These are phyloP conservation scores for Lachnellula hyalina DNA, from an alignment of 2,329 filamentous ascomycete species.

Conservation along the genomic window DNA sequence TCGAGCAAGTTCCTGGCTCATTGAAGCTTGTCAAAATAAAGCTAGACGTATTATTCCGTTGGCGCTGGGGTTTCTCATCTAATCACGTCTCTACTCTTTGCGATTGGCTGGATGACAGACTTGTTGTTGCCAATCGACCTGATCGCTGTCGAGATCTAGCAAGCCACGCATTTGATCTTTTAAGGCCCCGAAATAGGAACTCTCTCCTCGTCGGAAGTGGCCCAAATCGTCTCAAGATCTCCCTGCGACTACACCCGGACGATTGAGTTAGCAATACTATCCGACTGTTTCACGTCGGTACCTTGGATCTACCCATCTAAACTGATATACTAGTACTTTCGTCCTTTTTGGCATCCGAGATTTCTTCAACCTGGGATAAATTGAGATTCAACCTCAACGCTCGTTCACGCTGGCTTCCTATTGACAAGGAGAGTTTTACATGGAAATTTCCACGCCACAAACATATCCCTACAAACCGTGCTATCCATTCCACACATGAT, in stretches of 20 bases:
- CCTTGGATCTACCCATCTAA: constrained; percentile 20
- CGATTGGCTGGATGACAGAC: constrained; percentile 35
- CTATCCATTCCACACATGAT: constrained; percentile 26
- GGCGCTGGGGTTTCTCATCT: constrained; percentile 20
- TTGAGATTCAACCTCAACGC: constrained; percentile 14
- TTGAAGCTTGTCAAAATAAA: constrained; percentile 20
- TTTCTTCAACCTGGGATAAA: constrained; percentile 15
- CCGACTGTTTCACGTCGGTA: constrained; percentile 26
- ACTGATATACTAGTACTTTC: constrained; percentile 10
- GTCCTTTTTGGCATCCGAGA: constrained; percentile 12
- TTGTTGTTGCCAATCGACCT: constrained; percentile 41
- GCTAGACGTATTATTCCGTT: constrained; percentile 30
- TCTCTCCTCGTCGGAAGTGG: constrained; percentile 27
- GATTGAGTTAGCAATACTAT: constrained; percentile 16
- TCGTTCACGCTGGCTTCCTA: constrained; percentile 14
- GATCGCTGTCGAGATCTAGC: constrained; percentile 36
- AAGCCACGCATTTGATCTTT: constrained; percentile 39
- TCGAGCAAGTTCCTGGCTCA: constrained; percentile 29
- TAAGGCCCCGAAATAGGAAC: constrained; percentile 33
- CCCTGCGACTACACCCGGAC: constrained; percentile 20
- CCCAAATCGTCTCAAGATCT: constrained; percentile 29
- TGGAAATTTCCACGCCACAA: constrained; percentile 11
- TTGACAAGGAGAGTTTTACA: constrained; percentile 15
- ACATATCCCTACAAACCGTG: constrained; percentile 15
- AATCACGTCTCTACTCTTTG: constrained; percentile 34